A percentile compares a stretch with the other conserved stretches of the same genome.
phyloP scores from a whole-genome alignment of 2,329 filamentous ascomycete genomes.

The Aureobasidium uvarum region DNA sequence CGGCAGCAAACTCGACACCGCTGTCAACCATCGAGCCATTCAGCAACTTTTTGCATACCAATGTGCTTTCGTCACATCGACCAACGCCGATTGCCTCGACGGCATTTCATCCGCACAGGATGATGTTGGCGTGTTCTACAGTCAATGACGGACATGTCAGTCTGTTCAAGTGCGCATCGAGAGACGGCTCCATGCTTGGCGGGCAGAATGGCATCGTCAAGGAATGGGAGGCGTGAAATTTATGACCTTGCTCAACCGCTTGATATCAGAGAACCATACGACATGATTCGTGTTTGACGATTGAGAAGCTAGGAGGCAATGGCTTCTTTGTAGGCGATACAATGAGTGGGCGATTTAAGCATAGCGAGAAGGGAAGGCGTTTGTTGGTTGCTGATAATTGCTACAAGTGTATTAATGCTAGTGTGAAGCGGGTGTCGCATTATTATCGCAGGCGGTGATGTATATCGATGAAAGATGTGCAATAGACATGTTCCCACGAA shows the following conservation, averaged over 20 bases:
- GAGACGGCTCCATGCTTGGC: constrained; percentile 23
- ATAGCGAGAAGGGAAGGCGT: constrained; percentile 11
- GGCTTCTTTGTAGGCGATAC: background rate
- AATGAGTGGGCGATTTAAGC: background rate
- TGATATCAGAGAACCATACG: background rate
- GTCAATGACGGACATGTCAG: constrained; percentile 88
- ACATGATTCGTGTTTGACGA: background rate
- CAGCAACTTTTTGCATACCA: constrained; percentile 55
- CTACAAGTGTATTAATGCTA: background rate
- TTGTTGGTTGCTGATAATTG: background rate
- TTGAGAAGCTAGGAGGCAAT: background rate
- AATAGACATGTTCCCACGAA: background rate
- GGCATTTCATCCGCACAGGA: constrained; percentile 91
- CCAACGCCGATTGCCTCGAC: constrained; percentile 81
- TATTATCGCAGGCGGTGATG: background rate
- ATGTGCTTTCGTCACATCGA: constrained; percentile 53
- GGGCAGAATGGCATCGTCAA: constrained; percentile 23
- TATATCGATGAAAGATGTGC: background rate
- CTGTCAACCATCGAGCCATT: constrained; percentile 87
- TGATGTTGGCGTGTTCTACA: constrained; percentile 84
- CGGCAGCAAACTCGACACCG: constrained; percentile 42
- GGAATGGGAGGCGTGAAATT: constrained; percentile 26
- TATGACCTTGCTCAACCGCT: background rate
- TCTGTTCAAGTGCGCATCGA: constrained; percentile 56
- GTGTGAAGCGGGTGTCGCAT: background rate